Base-by-base conservation (phyloP, 2,329 filamentous ascomycete genomes). In the Dothideomycetes sp. region DNA sequence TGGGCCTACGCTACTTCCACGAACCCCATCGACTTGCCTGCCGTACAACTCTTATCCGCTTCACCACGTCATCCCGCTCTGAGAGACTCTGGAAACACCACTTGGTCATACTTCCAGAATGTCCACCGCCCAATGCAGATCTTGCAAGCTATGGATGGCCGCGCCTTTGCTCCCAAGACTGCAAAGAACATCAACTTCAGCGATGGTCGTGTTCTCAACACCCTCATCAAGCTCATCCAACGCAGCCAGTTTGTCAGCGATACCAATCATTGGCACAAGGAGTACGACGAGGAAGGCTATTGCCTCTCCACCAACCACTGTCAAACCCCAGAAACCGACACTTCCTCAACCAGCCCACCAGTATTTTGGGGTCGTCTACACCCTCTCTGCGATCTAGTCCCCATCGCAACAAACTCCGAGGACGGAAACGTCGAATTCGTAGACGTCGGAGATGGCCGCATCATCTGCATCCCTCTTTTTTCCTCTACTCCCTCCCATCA, bases 171-270 rank as follows among this genome's bases (percentile, higher is more conserved):
- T 8, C 43, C 25, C 4, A 32, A 36, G 8, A 29, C 33, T 4
- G 33, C 28, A n/a, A 11, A 45, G 11, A 45, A 51, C 41, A 29
- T 40, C 16, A 28, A 36, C 12, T 33, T 35, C 29, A 48, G 42
- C 24, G 50, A 52, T 31, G 50, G 50, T 20, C 47, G 43, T 43
- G 33, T 51, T 11, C 38, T 52, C 19, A 47, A 48, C 22, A 49
- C 45, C 3, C 22, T 51, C 13, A 27, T 42, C 16, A 13, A 30
- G 4, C 47, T 48, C 24, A 35, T 51, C 20, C 16, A 25, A 11
- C 32, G 28, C n/a, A 32, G 37, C 16, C 15, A 36, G 10, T 8
- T 10, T 10, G 16, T 33, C 12, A 16, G 19, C 10, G 20, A 37
- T 22, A 18, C 20, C 11, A 13, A 23, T 7, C 9, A 13, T 6